Evolutionary conservation across 2,329 filamentous ascomycete genomes (phyloP), one percentile per base, ranked within the genome.

Genomic region (Cephalotrichum gorgonifer): DNA sequence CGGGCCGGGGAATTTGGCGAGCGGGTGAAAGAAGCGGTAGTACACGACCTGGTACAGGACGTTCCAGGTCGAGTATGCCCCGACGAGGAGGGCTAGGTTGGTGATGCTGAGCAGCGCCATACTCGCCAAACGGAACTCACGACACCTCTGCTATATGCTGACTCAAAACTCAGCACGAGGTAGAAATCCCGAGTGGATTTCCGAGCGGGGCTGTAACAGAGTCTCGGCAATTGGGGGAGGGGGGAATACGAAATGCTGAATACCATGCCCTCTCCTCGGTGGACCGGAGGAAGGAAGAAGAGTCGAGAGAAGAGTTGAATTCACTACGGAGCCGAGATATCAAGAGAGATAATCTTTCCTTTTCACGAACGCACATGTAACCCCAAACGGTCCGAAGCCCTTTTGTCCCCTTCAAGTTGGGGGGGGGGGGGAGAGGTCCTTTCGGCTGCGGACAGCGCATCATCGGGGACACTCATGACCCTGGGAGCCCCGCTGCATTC

Each of bases 21-120:
- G 61, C 11, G 75, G 73, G 51, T 78, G 73, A 46, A 77, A 73
- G 60, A 73, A 74, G 31, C 71, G 69, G 60, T 66, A 70, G 51
- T 73, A 65, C 51, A 74, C 65, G 12, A 73, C 67, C 56, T 75
- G 74, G 54, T 72, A 44, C 20, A 44, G 43, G 15, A 44, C 28
- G 4, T 44, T 44, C 42, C 49, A 52, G 3, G 42, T 20, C n/a
- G 52, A 61, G 26, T 59, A 63, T 14, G 49, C 61, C 41, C 64
- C 65, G 58, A 56, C 64, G 27, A 63, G 48, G 6, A 56, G 69
- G 11, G 60, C 68, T 4, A 54, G 52, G 27, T 58, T 58, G 26
- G 60, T 62, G 43, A 64, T 57, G 20, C 57, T 61, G 2, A 65
- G 64, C 20, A 67, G 62, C 42, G 64, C 67, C 52, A 59, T 69